Base-by-base conservation (phyloP, 2,329 filamentous ascomycete species). In the Ceratocystiopsis minuta region DNA sequence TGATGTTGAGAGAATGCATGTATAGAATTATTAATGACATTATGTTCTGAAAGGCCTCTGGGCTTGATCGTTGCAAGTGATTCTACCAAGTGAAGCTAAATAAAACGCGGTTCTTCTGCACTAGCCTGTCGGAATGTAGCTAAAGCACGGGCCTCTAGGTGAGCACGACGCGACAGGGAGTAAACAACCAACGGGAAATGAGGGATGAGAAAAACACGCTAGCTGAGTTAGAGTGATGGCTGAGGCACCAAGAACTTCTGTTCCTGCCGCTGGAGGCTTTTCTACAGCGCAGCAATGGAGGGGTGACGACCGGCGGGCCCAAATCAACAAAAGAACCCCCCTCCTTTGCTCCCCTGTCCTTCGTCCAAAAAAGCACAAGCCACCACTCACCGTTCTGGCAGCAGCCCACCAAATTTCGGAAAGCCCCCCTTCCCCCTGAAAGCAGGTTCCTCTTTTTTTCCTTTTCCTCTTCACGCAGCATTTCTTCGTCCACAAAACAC, bases 91-190 rank as follows among this genome's bases (percentile, higher is more conserved):
- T 28, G 24, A 28, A 28, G 24, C 24, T 28, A 28, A 28, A 10
- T 9, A 28, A 28, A 36, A 40, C 42, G 38, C 39, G 43, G 36
- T 36, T 44, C 16, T 41, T 39, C 42, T 43, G 42, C 46, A 43
- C 48, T 49, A 49, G 46, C 38, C 38, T 16, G 1, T 2, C 36
- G 40, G 46, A 41, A 41, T 18, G 38, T 11, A 49, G 46, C 42
- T 47, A 9, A 44, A n/a, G 45, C 48, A 49, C 45, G 37, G 42
- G 34, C 46, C 45, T 37, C 14, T 15, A 2, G 15, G 35, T 37
- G 37, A 24, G 24, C 35, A 34, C 38, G 41, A 46, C 41, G 44
- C 44, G 39, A 39, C 44, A n/a, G 17, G 34, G 15, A 38, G 44
- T 40, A 43, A 39, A 48, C 42, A 41, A 42, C 20, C 16, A 33